A percentile compares a stretch with the other conserved stretches of the same genome.
Conservation (phyloP, 2,329 filamentous ascomycete genomes). For the Akanthomyces muscarius region DNA sequence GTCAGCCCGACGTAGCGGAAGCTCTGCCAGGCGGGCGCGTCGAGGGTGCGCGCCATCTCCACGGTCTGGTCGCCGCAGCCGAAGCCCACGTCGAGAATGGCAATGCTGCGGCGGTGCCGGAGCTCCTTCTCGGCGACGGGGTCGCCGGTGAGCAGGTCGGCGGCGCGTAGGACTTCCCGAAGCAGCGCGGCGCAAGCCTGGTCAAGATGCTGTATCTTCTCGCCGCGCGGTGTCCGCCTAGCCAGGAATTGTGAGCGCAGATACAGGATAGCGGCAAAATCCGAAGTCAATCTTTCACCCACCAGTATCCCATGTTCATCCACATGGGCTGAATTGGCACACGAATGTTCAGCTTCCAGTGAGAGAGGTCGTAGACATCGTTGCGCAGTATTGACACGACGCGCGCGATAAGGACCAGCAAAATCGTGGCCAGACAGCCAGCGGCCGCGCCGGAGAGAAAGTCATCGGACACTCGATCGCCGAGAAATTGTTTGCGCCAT, state of each 20-base stretch:
- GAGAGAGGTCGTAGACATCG: constrained; percentile 46
- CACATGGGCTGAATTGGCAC: constrained; percentile 50
- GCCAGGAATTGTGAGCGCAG: background rate
- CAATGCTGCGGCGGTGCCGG: constrained; percentile 22
- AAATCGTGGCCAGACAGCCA: constrained; percentile 21
- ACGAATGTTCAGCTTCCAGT: constrained; percentile 52
- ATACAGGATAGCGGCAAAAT: too few species aligned
- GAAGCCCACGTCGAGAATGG: constrained; percentile 52
- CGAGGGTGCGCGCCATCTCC: constrained; percentile 35
- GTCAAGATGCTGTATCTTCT: constrained; percentile 35
- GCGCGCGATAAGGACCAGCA: constrained; percentile 33
- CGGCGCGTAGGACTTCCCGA: constrained; percentile 40
- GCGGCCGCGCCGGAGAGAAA: constrained; percentile 1
- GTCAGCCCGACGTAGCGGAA: constrained; percentile 53
- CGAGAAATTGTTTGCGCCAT: constrained; percentile 1
- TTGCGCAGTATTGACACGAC: constrained; percentile 23
- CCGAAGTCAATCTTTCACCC: constrained; percentile 25
- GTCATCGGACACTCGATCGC: constrained; percentile 11
- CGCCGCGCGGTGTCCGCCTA: constrained; percentile 30
- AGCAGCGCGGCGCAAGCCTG: constrained; percentile 48
- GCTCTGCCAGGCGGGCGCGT: constrained; percentile 21
- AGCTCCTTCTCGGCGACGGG: constrained; percentile 1
- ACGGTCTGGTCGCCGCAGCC: constrained; percentile 57
- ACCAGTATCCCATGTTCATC: constrained; percentile 63
- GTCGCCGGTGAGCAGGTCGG: constrained; percentile 34